Evolutionary conservation across 2,329 filamentous ascomycete genomes (phyloP), one percentile per base, ranked within the genome.

Genomic region (Trichoderma cornu-damae): DNA sequence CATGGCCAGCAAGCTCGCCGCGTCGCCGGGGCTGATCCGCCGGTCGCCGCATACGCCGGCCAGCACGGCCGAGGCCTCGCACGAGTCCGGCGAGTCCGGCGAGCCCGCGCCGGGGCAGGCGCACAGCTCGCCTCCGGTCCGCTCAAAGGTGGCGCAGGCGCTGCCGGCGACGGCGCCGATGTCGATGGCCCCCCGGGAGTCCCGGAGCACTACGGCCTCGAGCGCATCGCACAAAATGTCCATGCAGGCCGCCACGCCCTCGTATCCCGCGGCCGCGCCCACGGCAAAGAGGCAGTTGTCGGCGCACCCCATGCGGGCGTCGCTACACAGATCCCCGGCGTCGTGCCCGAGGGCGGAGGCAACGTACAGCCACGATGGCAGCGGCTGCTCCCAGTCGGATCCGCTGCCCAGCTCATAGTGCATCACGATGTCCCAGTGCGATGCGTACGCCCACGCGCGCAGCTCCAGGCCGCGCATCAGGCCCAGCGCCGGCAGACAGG

Each of bases 71-170:
- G 28, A 8, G 24, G 26, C 46, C 46, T 57, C 43, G 14, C 53
- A 57, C 18, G 53, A 55, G 2, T 4, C 5, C 1, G 6, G 22
- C 18, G 53, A 55, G 2, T 4, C 5, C 1, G 6, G 22, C 20
- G 42, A 47, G 1, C 9, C 11, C n/a, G 18, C 34, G 9, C 9
- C 18, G 8, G 43, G 28, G 37, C 53, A 57, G 1, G 53, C 53
- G 34, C 53, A 57, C 44, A 57, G 6, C 9, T 40, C 37, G 8
- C 53, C 53, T 16, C 53, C 43, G 7, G 46, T 24, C 22, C 53
- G 53, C 35, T 57, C 53, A 34, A 57, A 57, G 6, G 53, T 57
- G 3, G 53, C 53, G 34, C 53, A 57, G n/a, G 44, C 53, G 22
- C 34, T 42, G 6, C 53, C 53, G 26, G 53, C 44, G 8, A 57